Conservation (phyloP, 2,329 filamentous ascomycete genomes). For the Hymenoscyphus fructigenus region DNA sequence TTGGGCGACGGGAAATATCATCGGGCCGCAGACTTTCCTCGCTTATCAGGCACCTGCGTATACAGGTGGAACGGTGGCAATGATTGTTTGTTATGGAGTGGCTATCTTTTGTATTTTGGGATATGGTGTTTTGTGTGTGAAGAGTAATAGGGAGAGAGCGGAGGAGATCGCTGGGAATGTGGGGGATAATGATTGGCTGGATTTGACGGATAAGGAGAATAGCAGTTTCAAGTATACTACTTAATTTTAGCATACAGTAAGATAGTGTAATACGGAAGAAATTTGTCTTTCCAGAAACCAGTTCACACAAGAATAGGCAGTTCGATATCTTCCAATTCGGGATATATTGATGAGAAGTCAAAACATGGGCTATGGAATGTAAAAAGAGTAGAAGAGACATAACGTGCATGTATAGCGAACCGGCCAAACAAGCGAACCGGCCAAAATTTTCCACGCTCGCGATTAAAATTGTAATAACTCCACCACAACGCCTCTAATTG, state of each 20-base stretch:
- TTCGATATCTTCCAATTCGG: no score
- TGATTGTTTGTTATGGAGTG: constrained; percentile 40
- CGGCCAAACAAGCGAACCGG: no score
- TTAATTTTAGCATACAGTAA: neutral
- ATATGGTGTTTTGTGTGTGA: constrained; percentile 35
- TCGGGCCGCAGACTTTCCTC: constrained; percentile 11
- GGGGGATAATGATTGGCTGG: constrained; percentile 17
- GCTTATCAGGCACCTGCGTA: constrained; percentile 25
- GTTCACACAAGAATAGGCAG: no score
- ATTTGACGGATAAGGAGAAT: constrained; percentile 23
- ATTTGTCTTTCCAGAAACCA: no score
- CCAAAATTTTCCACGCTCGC: no score
- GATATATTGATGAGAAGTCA: no score
- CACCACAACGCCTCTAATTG: no score
- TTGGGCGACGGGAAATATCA: constrained; percentile 13
- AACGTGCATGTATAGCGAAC: no score
- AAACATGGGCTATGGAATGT: no score
- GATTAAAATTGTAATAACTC: no score
- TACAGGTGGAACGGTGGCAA: constrained; percentile 40
- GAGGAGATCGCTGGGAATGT: constrained; percentile 9
- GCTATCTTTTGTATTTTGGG: constrained; percentile 32
- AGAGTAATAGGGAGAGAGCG: constrained; percentile 36
- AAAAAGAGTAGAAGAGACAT: no score
- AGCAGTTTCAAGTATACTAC: constrained; percentile 15
- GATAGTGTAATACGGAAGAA: no score